These are phyloP conservation scores for Pugionium dolabratum DNA, from an alignment of 345 rosid genomes.

Conservation along the genomic window DNA sequence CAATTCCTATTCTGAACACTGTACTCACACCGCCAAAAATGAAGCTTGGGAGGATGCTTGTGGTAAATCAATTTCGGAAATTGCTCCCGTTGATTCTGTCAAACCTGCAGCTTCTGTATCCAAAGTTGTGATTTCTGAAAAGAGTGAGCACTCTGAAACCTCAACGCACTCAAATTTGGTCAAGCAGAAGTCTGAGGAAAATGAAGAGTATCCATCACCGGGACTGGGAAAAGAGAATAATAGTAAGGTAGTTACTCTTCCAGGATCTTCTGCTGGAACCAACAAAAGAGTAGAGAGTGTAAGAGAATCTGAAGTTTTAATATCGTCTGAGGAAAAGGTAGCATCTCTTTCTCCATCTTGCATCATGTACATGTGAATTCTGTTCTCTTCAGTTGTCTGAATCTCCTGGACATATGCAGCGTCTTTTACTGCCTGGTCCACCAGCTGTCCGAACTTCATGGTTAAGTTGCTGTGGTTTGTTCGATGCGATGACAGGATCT, in stretches of 20 bases:
- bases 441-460: slow-evolving; percentile 57
- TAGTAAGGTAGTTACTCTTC: slow-evolving; percentile 30
- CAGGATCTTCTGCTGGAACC: slow-evolving; percentile 40
- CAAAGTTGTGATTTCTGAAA: slow-evolving; percentile 39
- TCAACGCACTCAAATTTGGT: slow-evolving; percentile 27
- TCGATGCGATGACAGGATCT: slow-evolving; percentile 65
- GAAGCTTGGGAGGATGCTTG: slow-evolving; percentile 33
- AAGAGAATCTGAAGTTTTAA: slow-evolving; percentile 39
- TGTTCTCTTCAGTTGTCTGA: slow-evolving; percentile 17
- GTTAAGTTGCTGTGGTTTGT: slow-evolving; percentile 86
- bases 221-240: slow-evolving; percentile 1
- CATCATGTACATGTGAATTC: slow-evolving; percentile 15
- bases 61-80: slow-evolving; percentile 34
- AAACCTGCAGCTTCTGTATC: slow-evolving; percentile 38
- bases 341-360: slow-evolving; percentile 27
- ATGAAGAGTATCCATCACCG: slow-evolving; percentile 15
- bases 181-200: slow-evolving; percentile 12
- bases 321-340: slow-evolving; percentile 63
- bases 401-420: slow-evolving; percentile 47
- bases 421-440: slow-evolving; percentile 48
- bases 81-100: slow-evolving; percentile 32
- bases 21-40: slow-evolving; percentile 31
- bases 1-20: slow-evolving; percentile 36
- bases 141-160: slow-evolving; percentile 44
- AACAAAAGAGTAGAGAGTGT: slow-evolving; percentile 26